Evolutionary conservation across 2,329 filamentous ascomycete species (phyloP), one percentile per base, ranked within the genome.

Genomic region (Fusarium nodosum): DNA sequence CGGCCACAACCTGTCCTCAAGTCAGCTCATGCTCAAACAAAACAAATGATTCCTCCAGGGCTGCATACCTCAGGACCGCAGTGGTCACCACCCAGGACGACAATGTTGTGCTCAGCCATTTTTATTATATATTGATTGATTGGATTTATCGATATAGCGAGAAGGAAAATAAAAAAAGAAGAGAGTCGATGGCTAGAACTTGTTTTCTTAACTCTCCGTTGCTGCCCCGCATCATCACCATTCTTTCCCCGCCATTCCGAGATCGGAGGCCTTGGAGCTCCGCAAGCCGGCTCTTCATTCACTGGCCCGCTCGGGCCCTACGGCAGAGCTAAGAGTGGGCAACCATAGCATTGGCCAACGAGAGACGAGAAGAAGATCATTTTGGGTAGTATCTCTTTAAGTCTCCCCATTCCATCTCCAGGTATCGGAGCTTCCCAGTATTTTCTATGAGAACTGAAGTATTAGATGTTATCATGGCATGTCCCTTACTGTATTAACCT

Each of bases 71-170:
- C 93, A 2, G 93, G 93, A 79, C 93, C 93, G 77, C 91, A 93
- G 81, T 96, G 92, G 83, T 97, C 93, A 76, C 92, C 92, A 54
- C 81, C 91, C 79, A 95, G 93, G 61, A 95, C 91, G 66, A 94
- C 92, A 78, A 94, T 91, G 71, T 93, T 93, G 78, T 89, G 90
- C 52, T 87, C 85, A 72, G 90, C 81, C 91, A 93, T 93, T 34
- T 51, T 64, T 26, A 36, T 16, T 62, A 39, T 46, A 3, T 45
- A 16, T 47, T 47, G 54, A 16, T 36, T 28, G 26, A 53, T 26
- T 38, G 15, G 9, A 9, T 26, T 8, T 47, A 60, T 52, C 28
- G 28, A n/a, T 22, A 31, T 46, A 13, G 22, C 41, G 11, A 55
- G 10, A 36, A 22, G 24, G 22, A 55, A 26, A 44, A 31, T 30